phyloP scores from a whole-genome alignment of 2,329 filamentous ascomycete genomes.

The Colletotrichum noveboracense region DNA sequence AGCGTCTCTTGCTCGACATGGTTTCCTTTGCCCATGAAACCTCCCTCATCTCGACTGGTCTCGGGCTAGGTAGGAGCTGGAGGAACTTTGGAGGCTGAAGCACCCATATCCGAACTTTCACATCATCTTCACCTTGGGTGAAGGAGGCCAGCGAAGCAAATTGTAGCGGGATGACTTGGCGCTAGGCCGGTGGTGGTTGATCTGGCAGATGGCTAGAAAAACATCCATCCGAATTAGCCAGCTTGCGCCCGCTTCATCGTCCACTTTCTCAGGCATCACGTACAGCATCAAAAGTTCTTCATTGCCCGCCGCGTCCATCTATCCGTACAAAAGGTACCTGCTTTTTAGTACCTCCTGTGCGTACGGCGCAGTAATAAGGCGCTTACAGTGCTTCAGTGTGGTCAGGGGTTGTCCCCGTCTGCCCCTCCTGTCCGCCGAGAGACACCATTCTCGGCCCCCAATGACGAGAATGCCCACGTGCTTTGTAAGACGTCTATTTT shows the following conservation, averaged over 20 bases:
- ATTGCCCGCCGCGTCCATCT: not conserved
- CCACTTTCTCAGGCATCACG: not conserved
- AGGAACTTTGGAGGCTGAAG: not conserved
- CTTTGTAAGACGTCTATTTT: slow-evolving; percentile 22
- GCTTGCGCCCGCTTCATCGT: not conserved
- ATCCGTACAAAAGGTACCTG: not conserved
- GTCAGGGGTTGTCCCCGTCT: not conserved
- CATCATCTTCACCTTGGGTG: not conserved
- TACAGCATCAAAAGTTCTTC: not conserved
- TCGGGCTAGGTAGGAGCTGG: not conserved
- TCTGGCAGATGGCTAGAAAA: not conserved
- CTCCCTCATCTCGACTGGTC: not conserved
- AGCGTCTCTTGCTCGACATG: not conserved
- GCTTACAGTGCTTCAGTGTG: not conserved
- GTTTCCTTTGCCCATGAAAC: not conserved
- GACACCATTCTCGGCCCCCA: slow-evolving; percentile 11
- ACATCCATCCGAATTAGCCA: not conserved
- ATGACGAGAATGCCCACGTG: slow-evolving; percentile 18
- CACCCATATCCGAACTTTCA: not conserved
- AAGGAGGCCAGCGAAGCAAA: not conserved
- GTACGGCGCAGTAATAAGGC: not conserved
- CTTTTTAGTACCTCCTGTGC: not conserved
- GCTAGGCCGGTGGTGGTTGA: not conserved
- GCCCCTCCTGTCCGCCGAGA: not conserved
- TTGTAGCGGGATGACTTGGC: not conserved